phyloP scores from a whole-genome alignment of 176 grass and related monocot species.

The barley (Hordeum vulgare) region MorexV3_pseudomolecules_assembly NC_058523.1:55227835-55228334 shows the following conservation, averaged over 20 bases:
- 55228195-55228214: not conserved
- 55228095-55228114: not conserved
- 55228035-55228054: not conserved
- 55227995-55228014: conserved; percentile 20
- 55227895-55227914: not conserved
- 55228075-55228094: conserved; percentile 17
- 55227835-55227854: conserved; percentile 44
- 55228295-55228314: not conserved
- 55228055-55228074: not conserved
- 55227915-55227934: not conserved
- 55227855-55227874: conserved; percentile 9
- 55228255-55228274: conserved; percentile 25
- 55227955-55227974: not conserved
- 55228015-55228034: conserved; percentile 38
- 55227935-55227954: not conserved
- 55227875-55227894: not conserved
- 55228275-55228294: not conserved
- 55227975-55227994: conserved; percentile 39
- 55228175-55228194: not conserved
- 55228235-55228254: not conserved
- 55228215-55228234: conserved; percentile 26
- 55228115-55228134: not conserved
- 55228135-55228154: not conserved
- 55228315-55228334: not conserved
- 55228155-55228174: not conserved